Base-by-base conservation (phyloP, 1,139 yeast genomes). In the Lipomyces yarrowii region DNA sequence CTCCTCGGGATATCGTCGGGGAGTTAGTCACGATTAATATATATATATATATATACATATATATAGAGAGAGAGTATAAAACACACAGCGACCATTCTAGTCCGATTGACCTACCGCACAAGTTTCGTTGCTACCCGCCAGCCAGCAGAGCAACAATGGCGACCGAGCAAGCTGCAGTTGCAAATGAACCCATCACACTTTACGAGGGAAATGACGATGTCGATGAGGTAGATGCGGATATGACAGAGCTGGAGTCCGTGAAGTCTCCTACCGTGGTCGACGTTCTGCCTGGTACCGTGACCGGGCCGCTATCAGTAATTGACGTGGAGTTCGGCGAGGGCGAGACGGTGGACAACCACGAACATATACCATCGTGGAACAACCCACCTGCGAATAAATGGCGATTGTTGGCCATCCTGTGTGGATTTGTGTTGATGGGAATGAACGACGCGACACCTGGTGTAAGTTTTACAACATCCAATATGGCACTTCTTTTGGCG, bases 351-450 rank as follows among this genome's bases (percentile, higher is more conserved):
- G 48, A 42, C 48, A 21, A 11, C 8, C 21, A 7, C 4, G 48
- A 42, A 39, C 35, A 52, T n/a, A 8, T 33, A n/a, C 62, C 61
- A 56, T 59, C 54, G 4, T 74, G 76, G 76, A 70, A 70, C 33
- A 56, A 53, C 18, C 73, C 75, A 1, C 67, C 64, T 46, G 64
- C 63, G n/a, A 73, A 73, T 60, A 60, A 67, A 18, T 63, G 33
- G 52, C 69, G 72, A 33, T 53, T 75, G 5, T 57, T 64, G 3
- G 70, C 74, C 1, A 67, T 71, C 13, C 73, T 71, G 58, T 70
- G 65, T 58, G 76, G 76, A 30, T 74, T 75, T 61, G 65, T 74
- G 4, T 67, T 74, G 15, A 71, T 75, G 67, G 77, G 77, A 18
- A 73, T 75, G 77, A 65, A 67, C 51, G 70, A 69, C 35, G 59